Conservation (phyloP, 768 basidiomycete genomes). For the Lactifluus piperatus region DNA sequence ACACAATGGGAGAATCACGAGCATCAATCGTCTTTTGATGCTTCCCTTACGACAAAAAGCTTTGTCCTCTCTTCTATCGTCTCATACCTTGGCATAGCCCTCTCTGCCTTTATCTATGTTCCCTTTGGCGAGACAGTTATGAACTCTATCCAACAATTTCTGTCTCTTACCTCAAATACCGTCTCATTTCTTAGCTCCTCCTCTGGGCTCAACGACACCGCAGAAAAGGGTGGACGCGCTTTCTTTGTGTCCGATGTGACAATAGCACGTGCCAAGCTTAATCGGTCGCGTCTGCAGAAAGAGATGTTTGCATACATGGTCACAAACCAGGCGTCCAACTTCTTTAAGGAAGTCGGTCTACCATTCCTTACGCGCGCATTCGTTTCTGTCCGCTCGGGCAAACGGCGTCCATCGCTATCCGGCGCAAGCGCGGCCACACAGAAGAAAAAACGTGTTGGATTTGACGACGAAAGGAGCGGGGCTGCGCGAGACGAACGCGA, state of each 20-base stretch:
- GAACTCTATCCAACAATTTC: slow-evolving; percentile 35
- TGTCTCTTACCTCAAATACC: slow-evolving; percentile 22
- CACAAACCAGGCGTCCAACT: slow-evolving; percentile 77
- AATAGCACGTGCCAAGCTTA: slow-evolving; percentile 46
- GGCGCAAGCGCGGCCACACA: slow-evolving; percentile 17
- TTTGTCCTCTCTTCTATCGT: slow-evolving; percentile 86
- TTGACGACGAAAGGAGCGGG: slow-evolving; percentile 56
- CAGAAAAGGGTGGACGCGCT: slow-evolving; percentile 14
- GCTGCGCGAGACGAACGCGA: slow-evolving; percentile 52
- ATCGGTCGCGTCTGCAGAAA: slow-evolving; percentile 63
- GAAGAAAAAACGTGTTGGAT: slow-evolving; percentile 61
- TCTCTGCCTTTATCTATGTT: slow-evolving; percentile 94
- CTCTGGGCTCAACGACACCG: slow-evolving; percentile 19
- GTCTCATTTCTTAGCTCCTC: slow-evolving; percentile 14
- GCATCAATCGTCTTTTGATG: slow-evolving; percentile 65
- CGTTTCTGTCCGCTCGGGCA: slow-evolving; percentile 36
- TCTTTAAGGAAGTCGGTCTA: slow-evolving; percentile 69
- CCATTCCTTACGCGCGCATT: slow-evolving; percentile 67
- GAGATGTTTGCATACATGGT: slow-evolving; percentile 94
- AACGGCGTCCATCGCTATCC: slow-evolving; percentile 18
- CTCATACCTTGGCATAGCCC: slow-evolving; percentile 82
- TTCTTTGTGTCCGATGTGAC: slow-evolving; percentile 7
- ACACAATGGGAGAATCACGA: slow-evolving; percentile 91
- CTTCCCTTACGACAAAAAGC: slow-evolving; percentile 81
- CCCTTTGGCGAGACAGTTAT: slow-evolving; percentile 86